Evolutionary conservation across 108 stramenopile genomes (phyloP), one percentile per base, ranked within the genome.

Genomic region (Cyclotella choctawhatcheeana): DNA sequence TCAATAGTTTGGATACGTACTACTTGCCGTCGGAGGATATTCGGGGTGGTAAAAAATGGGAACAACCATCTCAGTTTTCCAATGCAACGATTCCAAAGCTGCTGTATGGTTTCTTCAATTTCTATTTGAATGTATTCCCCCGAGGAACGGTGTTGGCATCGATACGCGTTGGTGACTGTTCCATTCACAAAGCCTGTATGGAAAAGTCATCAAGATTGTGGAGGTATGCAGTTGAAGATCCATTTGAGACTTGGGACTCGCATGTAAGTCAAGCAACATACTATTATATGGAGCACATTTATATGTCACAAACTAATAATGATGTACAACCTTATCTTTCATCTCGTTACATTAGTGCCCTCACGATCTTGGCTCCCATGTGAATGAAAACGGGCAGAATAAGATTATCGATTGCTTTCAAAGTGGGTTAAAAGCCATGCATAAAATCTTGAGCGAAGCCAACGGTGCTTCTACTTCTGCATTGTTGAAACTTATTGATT

Each of bases 241-340:
- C 91, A 14, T 95, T 95, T 69, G 94, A 95, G 70, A 93, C 94
- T 2, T 88, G 73, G 62, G 79, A 85, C 37, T 87, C 87, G 18
- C 87, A 90, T 52, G 82, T 52, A 52, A 52, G 51, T 22, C 2
- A 22, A 10, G 21, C 22, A 0, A 22, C 24, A 10, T 21, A 22
- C 10, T 22, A 52, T 3, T 22, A 22, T 5, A 52, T 22, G n/a
- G n/a, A n/a, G n/a, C n/a, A 3, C 10, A 22, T 21, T 52, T 22
- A 18, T 2, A 40, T 40, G 37, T 1, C 51, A 22, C 51, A 52
- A 22, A 52, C 2, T 5, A 22, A 52, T 1, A 52, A n/a, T n/a
- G n/a, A n/a, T n/a, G n/a, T n/a, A n/a, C n/a, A n/a, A n/a, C n/a
- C 22, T 22, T 22, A 52, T 24, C 20, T 22, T 2, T 52, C 51